Percentiles rank a stretch among this genome's conserved stretches.
Conservation (phyloP, 2,329 filamentous ascomycete species). For the Fusarium newnesense region DNA sequence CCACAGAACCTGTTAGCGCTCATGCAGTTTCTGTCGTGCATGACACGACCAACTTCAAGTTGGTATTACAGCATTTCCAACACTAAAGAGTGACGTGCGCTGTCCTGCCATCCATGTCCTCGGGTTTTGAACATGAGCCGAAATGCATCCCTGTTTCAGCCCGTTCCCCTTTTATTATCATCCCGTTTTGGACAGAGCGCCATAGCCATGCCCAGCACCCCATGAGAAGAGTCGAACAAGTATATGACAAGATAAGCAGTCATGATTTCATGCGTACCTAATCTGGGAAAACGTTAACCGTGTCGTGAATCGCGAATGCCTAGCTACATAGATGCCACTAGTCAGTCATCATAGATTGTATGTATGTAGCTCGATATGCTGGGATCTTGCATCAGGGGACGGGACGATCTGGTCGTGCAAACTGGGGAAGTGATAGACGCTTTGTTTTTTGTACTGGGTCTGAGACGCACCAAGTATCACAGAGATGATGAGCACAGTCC, state of each 20-base stretch:
- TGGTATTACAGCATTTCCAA: neutral
- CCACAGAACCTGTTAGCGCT: constrained; percentile 30
- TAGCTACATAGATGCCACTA: constrained; percentile 8
- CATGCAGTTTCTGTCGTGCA: constrained; percentile 31
- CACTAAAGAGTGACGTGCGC: constrained; percentile 19
- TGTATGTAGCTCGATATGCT: constrained; percentile 15
- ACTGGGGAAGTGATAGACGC: constrained; percentile 19
- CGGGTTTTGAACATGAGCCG: constrained; percentile 9
- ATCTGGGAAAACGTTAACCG: constrained; percentile 30
- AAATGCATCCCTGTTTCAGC: constrained; percentile 37
- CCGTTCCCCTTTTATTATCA: constrained; percentile 29
- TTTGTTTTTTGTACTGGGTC: constrained; percentile 19
- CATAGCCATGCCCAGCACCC: neutral
- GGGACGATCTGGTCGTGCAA: constrained; percentile 38
- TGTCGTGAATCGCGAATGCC: constrained; percentile 12
- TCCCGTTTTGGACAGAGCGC: constrained; percentile 15
- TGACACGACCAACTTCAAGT: constrained; percentile 1
- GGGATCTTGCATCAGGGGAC: constrained; percentile 37
- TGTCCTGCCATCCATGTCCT: constrained; percentile 12
- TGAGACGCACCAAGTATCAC: constrained; percentile 23
- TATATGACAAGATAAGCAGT: constrained; percentile 12
- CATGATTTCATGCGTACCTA: constrained; percentile 10
- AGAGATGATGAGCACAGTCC: neutral
- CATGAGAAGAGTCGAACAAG: constrained; percentile 1
- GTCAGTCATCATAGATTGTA: constrained; percentile 10